Evolutionary conservation across 1,139 yeast species (phyloP), one percentile per base, ranked within the genome.

Genomic region (Suhomyces kunorum): DNA sequence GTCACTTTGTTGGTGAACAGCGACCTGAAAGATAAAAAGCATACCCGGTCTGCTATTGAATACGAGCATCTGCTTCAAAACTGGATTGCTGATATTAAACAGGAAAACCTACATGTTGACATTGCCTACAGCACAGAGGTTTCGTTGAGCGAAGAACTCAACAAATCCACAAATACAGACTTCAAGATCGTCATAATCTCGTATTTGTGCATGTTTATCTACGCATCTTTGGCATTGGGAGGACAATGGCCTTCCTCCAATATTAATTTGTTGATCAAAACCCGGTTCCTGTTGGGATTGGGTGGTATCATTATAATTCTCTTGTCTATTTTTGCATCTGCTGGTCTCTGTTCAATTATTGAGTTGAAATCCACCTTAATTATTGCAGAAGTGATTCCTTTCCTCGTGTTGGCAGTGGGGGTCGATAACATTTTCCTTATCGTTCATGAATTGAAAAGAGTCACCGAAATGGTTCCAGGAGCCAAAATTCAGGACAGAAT

Each of bases 371-470:
- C 95, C 0, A 92, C 98, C 0, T 68, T 92, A 28, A 90, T 92
- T 48, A 88, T 92, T 48, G 97, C 98, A 1, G 98, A 92, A 58
- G 98, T 92, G 4, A 92, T 92, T 32, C 98, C 98, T n/a, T 92
- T 92, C 55, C 66, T 92, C 54, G 85, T 92, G 5, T 70, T 92
- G 46, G 98, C 98, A 0, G 83, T 92, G 42, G 98, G 98, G 12
- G 92, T 92, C 19, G 98, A 92, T 62, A 92, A 92, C 56, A 86
- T 92, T 24, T 92, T 90, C 56, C 67, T 92, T 48, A 78, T 92
- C 17, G 84, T 88, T 1, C 92, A 88, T 59, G 96, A 88, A 55
- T 68, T 87, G 36, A 79, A 81, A 32, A 64, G 72, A 18, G 74
- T 83, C 12, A 75, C 75, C 42, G 69, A 71, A 66, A 71, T 77